These are phyloP conservation scores for Thermochaetoides thermophila DNA, from an alignment of 495 filamentous ascomycete genomes.

Conservation along the genomic window DNA sequence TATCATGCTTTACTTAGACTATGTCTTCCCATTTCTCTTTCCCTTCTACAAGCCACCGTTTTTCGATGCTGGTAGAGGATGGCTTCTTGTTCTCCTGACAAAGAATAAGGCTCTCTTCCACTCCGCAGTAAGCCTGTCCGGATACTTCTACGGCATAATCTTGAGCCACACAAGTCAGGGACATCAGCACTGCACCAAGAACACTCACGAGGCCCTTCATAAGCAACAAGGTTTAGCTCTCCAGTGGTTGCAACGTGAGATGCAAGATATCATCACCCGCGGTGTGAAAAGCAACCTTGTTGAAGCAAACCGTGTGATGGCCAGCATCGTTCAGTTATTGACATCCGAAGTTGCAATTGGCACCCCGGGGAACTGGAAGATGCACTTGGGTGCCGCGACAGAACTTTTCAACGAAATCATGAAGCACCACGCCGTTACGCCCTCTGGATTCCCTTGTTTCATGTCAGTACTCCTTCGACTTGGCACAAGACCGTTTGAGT, in stretches of 20 bases:
- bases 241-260: conserved; percentile 24
- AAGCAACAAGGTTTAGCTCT: conserved; percentile 27
- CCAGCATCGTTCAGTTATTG: conserved; percentile 39
- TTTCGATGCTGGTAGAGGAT: conserved; percentile 32
- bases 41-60: conserved; percentile 38
- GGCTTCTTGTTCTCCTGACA: conserved; percentile 37
- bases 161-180: conserved; percentile 7
- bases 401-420: conserved; percentile 34
- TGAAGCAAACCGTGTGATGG: conserved; percentile 29
- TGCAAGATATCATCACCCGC: conserved; percentile 23
- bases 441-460: conserved; percentile 10
- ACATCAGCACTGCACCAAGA: conserved; percentile 13
- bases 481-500: conserved; percentile 9
- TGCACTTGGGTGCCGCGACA: conserved; percentile 34
- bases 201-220: conserved; percentile 22
- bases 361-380: conserved; percentile 30
- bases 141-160: conserved; percentile 33
- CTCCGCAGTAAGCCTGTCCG: conserved; percentile 29
- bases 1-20: conserved; percentile 38
- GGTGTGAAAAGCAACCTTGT: conserved; percentile 15
- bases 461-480: conserved; percentile 21
- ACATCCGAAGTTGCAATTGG: conserved; percentile 32
- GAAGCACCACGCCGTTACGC: conserved; percentile 12
- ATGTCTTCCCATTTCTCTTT: conserved; percentile 37
- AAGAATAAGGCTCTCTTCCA: conserved; percentile 34